phyloP scores from a whole-genome alignment of 306 rosid genomes.

The Lupinus albus region DNA sequence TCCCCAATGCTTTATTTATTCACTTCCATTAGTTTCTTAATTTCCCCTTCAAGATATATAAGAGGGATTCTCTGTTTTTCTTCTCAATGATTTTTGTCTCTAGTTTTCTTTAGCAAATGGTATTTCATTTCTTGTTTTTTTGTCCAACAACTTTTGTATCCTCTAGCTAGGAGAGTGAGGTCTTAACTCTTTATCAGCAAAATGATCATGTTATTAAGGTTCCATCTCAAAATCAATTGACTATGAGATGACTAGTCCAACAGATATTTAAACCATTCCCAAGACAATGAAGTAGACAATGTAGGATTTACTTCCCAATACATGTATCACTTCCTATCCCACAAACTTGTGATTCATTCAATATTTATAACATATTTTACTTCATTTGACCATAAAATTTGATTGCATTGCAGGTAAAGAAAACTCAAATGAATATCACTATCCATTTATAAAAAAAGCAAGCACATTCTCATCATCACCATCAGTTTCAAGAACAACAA shows the following conservation, averaged over 20 bases:
- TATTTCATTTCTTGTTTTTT: neutral
- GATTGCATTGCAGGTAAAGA: constrained; percentile 30
- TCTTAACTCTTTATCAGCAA: neutral
- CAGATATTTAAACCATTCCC: too few species aligned
- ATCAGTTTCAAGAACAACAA: constrained; percentile 36
- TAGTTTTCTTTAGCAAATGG: neutral
- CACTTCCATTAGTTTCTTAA: neutral
- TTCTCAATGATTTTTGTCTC: neutral
- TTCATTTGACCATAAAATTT: neutral
- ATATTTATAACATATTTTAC: too few species aligned
- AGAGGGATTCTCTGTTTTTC: neutral
- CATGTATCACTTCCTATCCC: too few species aligned
- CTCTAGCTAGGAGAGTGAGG: neutral
- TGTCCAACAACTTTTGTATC: neutral
- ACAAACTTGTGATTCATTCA: too few species aligned
- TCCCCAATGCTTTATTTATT: neutral
- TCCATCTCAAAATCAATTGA: too few species aligned
- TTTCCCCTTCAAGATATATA: neutral
- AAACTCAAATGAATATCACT: constrained; percentile 32
- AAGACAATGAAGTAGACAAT: too few species aligned
- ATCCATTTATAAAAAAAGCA: constrained; percentile 67
- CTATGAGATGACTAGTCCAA: too few species aligned
- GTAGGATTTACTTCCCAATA: too few species aligned
- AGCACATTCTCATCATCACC: constrained; percentile 57
- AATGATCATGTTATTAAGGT: too few species aligned